Base-by-base conservation (phyloP, 2,329 filamentous ascomycete species). In the Pseudogymnoascus sp. region DNA sequence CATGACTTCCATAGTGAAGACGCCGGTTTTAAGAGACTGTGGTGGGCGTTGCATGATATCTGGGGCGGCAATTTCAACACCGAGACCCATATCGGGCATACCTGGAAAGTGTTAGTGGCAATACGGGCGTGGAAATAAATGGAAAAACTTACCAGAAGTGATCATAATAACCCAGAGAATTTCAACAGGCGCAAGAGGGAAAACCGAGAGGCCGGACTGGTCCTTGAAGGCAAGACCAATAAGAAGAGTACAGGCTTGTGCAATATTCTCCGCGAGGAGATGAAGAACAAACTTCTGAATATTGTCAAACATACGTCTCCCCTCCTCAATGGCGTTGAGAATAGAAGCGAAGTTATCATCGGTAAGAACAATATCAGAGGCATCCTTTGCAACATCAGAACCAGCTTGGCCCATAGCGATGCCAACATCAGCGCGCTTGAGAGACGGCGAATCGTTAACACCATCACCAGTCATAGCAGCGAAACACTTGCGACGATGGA, bases 391-490 rank as follows among this genome's bases (percentile, higher is more conserved):
- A 11, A 90, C 87, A 69, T 90, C 87, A 50, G 83, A 87, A n/a
- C 87, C 87, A 47, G 84, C 79, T 64, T 84, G 77, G 57, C 87
- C 86, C 87, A 90, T 90, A 64, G 87, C 87, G 66, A 94, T 96
- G 65, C 89, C 90, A 5, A 96, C 89, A 69, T 96, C 91, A 2
- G 90, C 88, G 47, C 84, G 82, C 81, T 96, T 95, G 72, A 96
- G 80, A 30, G 90, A 95, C 66, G 91, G 90, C 66, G 91, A 91
- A 76, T 96, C 91, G 78, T 96, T 96, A 78, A 96, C 91, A 83
- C 91, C 91, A 69, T 96, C 91, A 81, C 91, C 91, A 76, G 91
- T 96, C 91, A 96, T 96, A 74, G 91, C 91, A 77, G 95, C 91
- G 39, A 96, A 89, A 1, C 80, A 80, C 62, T 82, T 80, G 39